These are phyloP conservation scores for Phytophthora hybrid DNA, from an alignment of 352 stramenopile species.

Conservation along the genomic window DNA sequence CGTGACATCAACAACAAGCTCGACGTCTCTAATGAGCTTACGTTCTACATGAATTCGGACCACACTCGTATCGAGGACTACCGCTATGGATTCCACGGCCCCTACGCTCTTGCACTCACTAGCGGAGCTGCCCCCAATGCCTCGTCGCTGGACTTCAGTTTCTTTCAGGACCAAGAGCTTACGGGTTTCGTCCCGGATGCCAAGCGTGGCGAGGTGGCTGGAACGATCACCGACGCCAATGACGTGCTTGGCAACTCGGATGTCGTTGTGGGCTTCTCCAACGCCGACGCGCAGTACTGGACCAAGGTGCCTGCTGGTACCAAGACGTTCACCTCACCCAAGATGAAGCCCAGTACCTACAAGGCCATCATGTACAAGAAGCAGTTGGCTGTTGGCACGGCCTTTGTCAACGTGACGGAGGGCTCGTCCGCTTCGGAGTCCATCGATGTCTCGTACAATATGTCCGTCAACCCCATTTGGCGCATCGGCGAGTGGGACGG, in stretches of 20 bases:
- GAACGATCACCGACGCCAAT: constrained; percentile 46
- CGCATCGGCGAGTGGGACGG: constrained; percentile 43
- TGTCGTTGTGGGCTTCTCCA: constrained; percentile 47
- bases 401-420: constrained; percentile 25
- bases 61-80: constrained; percentile 65
- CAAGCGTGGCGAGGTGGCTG: constrained; percentile 43
- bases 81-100: constrained; percentile 62
- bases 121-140: constrained; percentile 37
- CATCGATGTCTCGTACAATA: constrained; percentile 39
- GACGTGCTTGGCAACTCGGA: constrained; percentile 35
- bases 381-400: constrained; percentile 46
- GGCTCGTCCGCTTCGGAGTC: constrained; percentile 23
- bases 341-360: constrained; percentile 59
- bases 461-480: constrained; percentile 43
- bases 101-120: constrained; percentile 56
- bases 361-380: constrained; percentile 61
- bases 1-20: constrained; percentile 70
- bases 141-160: constrained; percentile 44
- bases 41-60: constrained; percentile 73
- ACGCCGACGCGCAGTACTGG: constrained; percentile 59
- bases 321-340: constrained; percentile 48
- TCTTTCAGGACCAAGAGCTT: constrained; percentile 49
- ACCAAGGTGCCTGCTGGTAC: constrained; percentile 25
- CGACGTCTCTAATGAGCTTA: constrained; percentile 55
- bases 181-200: constrained; percentile 47